phyloP scores from a whole-genome alignment of 192 early-diverging fungal genomes.

The Ambispora gerdemannii region DNA sequence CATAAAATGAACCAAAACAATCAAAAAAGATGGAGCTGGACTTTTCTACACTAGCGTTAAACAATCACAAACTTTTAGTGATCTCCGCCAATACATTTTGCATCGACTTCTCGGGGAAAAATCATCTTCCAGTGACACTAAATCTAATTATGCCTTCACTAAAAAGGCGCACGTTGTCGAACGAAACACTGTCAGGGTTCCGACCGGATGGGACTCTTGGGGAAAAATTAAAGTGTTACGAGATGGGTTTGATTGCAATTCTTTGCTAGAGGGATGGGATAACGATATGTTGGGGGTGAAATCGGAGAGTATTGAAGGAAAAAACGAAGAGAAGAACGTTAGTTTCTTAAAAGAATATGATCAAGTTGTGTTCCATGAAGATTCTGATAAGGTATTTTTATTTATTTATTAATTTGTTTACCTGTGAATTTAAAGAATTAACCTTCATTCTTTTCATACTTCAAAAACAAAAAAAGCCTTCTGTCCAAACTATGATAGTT shows the following conservation, averaged over 20 bases:
- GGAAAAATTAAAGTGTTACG: slow-evolving; percentile 78
- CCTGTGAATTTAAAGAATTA: neutral
- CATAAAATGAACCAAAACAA: too few species aligned
- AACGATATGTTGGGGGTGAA: slow-evolving; percentile 44
- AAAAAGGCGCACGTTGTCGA: slow-evolving; percentile 79
- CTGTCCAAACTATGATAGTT: slow-evolving; percentile 59
- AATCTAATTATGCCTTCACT: slow-evolving; percentile 55
- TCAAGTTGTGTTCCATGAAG: slow-evolving; percentile 45
- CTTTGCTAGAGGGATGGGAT: slow-evolving; percentile 61
- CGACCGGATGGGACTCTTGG: slow-evolving; percentile 91
- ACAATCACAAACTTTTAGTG: slow-evolving; percentile 69
- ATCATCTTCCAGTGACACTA: slow-evolving; percentile 26
- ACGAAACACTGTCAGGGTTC: slow-evolving; percentile 83
- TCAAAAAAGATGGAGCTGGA: slow-evolving; percentile 72
- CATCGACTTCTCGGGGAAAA: slow-evolving; percentile 60
- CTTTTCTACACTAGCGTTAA: slow-evolving; percentile 87
- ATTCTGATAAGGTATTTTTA: slow-evolving; percentile 17
- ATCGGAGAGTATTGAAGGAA: slow-evolving; percentile 21
- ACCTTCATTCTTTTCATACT: neutral
- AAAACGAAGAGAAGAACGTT: slow-evolving; percentile 34
- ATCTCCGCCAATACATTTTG: slow-evolving; percentile 78
- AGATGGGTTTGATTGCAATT: slow-evolving; percentile 70
- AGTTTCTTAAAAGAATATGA: slow-evolving; percentile 58
- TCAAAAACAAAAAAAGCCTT: slow-evolving; percentile 44
- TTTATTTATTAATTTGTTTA: too few species aligned